phyloP scores from a whole-genome alignment of 1,284 basidiomycete genomes.

The Ustilago tritici region DNA sequence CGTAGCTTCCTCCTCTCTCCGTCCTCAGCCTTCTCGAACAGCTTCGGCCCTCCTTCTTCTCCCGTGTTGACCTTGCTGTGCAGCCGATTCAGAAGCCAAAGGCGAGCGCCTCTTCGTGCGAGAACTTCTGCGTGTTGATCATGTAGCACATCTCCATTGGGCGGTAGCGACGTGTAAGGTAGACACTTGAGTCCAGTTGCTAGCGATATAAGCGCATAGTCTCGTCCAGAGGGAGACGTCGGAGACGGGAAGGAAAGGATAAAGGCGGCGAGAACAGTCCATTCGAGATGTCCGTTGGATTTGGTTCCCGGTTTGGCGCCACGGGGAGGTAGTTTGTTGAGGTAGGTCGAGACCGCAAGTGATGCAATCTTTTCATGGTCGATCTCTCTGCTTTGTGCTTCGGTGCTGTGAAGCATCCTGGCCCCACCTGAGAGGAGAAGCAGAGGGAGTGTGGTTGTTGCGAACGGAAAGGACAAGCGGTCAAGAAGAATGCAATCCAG shows the following conservation, averaged over 20 bases:
- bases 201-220: constrained; percentile 73
- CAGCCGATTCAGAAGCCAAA: constrained; percentile 84
- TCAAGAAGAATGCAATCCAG: constrained; percentile 10
- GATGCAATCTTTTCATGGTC: constrained; percentile 37
- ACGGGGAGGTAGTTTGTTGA: constrained; percentile 22
- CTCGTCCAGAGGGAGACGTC: background rate
- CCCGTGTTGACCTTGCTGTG: constrained; percentile 53
- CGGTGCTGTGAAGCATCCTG: background rate
- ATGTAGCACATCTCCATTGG: constrained; percentile 83
- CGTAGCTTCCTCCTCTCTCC: constrained; percentile 72
- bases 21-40: constrained; percentile 15
- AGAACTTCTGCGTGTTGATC: constrained; percentile 92
- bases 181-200: constrained; percentile 90
- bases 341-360: constrained; percentile 26
- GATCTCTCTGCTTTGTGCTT: background rate
- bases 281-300: constrained; percentile 46
- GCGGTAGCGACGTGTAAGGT: constrained; percentile 76
- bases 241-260: constrained; percentile 24
- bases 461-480: background rate
- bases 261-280: constrained; percentile 57
- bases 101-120: constrained; percentile 80
- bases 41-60: background rate
- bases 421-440: background rate
- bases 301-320: constrained; percentile 50
- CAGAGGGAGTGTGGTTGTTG: background rate